Conservation (phyloP, 1,284 basidiomycete species). For the Ustilago vetiveriae region DNA sequence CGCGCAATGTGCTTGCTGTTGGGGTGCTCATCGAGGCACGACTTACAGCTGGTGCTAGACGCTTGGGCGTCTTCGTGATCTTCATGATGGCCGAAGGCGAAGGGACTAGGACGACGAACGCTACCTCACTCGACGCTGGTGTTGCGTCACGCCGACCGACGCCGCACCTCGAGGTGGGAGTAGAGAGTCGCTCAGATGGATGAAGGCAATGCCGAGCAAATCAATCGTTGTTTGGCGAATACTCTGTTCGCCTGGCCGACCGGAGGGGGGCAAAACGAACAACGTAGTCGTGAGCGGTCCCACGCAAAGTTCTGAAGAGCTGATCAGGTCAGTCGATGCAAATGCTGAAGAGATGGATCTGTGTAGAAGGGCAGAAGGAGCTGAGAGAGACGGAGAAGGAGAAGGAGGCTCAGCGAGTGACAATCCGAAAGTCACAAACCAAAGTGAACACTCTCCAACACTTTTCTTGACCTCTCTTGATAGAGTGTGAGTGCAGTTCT, state of each 20-base stretch:
- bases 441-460: no score
- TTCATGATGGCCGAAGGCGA: constrained; percentile 44
- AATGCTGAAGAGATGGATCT: not conserved
- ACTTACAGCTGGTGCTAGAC: constrained; percentile 62
- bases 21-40: not conserved
- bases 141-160: constrained; percentile 8
- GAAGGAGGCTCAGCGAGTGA: not conserved
- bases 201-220: no score
- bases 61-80: constrained; percentile 66
- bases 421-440: no score
- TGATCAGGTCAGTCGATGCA: no score
- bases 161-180: constrained; percentile 13
- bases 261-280: no score
- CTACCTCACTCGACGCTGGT: constrained; percentile 2
- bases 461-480: no score
- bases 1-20: not conserved
- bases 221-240: no score
- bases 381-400: no score
- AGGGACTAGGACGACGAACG: not conserved
- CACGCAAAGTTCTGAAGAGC: no score
- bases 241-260: no score
- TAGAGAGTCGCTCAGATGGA: not conserved
- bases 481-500: not conserved
- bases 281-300: no score
- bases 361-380: no score